A percentile compares a stretch with the other conserved stretches of the same genome.
These are phyloP conservation scores for Alternaria novae-zelandiae DNA, from an alignment of 2,329 filamentous ascomycete species.

Conservation along the genomic window DNA sequence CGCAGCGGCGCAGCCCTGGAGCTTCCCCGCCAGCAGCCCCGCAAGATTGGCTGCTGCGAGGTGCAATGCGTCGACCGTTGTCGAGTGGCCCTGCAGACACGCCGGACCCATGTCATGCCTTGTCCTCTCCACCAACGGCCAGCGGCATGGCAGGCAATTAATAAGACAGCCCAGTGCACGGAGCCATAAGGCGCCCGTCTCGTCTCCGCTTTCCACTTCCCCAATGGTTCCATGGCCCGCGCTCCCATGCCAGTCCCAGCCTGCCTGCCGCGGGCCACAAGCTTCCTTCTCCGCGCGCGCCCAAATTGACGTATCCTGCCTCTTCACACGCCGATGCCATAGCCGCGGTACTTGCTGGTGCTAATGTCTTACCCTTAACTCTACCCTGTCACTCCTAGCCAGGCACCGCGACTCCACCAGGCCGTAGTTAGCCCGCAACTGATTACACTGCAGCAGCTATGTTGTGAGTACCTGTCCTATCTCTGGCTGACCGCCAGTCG, in stretches of 20 bases:
- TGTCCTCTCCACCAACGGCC: neutral
- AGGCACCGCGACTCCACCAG: slow-evolving; percentile 8
- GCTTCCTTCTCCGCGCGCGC: slow-evolving; percentile 6
- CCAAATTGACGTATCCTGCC: slow-evolving; percentile 3
- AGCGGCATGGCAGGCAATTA: neutral
- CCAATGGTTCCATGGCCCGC: slow-evolving; percentile 19
- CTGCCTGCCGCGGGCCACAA: slow-evolving; percentile 2
- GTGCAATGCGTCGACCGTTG: neutral
- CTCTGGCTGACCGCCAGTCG: slow-evolving; percentile 17
- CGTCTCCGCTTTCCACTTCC: slow-evolving; percentile 18
- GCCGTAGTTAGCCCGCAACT: slow-evolving; percentile 12
- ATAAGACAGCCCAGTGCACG: slow-evolving; percentile 3
- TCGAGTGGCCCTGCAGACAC: neutral
- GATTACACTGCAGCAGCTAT: slow-evolving; percentile 40
- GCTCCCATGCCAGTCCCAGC: slow-evolving; percentile 2
- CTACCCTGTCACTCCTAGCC: slow-evolving; percentile 21
- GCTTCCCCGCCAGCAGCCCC: slow-evolving; percentile 14
- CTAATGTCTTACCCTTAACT: slow-evolving; percentile 6
- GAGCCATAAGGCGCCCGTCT: slow-evolving; percentile 9
- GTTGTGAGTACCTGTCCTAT: slow-evolving; percentile 41
- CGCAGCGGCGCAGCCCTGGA: slow-evolving; percentile 3
- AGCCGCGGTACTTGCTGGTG: neutral
- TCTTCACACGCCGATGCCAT: neutral
- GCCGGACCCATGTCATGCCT: neutral
- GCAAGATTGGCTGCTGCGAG: slow-evolving; percentile 6